These are phyloP conservation scores for Rhodomyrtus tomentosa DNA, from an alignment of 345 rosid species.

Conservation along the genomic window DNA sequence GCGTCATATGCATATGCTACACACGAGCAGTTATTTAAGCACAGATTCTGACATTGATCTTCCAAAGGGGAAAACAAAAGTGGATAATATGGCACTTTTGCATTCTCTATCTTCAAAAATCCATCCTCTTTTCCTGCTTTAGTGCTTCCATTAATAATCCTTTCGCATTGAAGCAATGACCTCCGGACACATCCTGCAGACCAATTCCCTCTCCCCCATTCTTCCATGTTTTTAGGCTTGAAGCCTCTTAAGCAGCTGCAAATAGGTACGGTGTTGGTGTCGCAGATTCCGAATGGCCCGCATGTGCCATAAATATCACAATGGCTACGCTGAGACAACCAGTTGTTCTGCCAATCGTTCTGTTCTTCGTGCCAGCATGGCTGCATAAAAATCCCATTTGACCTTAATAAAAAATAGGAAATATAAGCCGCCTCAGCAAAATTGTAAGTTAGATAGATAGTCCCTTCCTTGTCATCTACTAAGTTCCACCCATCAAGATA, in stretches of 20 bases:
- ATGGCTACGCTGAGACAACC: neutral
- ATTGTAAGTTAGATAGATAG: neutral
- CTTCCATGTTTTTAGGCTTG: neutral
- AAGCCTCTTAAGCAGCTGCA: conserved; percentile 11
- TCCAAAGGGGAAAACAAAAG: neutral
- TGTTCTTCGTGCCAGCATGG: neutral
- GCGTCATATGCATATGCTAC: conserved; percentile 8
- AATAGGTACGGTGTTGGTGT: neutral
- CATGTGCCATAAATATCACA: conserved; percentile 17
- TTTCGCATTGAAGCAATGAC: neutral
- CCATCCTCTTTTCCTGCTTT: conserved; percentile 2
- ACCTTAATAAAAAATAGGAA: neutral
- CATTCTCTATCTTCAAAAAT: neutral
- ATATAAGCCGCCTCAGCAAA: neutral
- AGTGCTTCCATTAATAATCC: neutral
- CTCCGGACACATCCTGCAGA: conserved; percentile 11
- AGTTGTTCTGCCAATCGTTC: neutral
- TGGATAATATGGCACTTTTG: conserved; percentile 1
- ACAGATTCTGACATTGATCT: neutral
- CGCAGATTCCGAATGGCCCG: conserved; percentile 9
- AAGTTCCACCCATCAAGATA: neutral
- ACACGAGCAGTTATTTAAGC: conserved; percentile 19
- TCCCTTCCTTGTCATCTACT: neutral
- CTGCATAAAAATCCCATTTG: neutral
- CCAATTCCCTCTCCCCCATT: conserved; percentile 18